phyloP scores from a whole-genome alignment of 768 basidiomycete genomes.

The Leccinellum rugosiceps region DNA sequence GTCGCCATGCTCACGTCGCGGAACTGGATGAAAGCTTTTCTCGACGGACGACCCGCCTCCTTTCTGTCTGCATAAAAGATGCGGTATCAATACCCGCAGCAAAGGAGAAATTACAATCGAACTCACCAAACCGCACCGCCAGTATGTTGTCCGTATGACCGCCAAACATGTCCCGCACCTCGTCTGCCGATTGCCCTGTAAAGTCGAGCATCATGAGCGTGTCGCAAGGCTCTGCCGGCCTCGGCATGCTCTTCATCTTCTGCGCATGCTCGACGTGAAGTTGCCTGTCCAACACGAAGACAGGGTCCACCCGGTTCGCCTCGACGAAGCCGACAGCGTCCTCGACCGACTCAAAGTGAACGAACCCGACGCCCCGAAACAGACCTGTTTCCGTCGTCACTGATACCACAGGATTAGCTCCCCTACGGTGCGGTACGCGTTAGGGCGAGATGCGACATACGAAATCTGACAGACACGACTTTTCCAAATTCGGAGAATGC shows the following conservation, averaged over 20 bases:
- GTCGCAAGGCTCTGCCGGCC: slow-evolving; percentile 23
- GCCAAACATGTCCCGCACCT: slow-evolving; percentile 28
- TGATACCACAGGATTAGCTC: slow-evolving; percentile 2
- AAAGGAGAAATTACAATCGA: neutral
- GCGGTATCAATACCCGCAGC: neutral
- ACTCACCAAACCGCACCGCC: slow-evolving; percentile 33
- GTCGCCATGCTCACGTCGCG: slow-evolving; percentile 41
- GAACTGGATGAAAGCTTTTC: slow-evolving; percentile 55
- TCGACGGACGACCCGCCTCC: slow-evolving; percentile 29
- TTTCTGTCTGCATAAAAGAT: slow-evolving; percentile 32
- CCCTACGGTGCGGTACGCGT: neutral
- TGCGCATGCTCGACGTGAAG: slow-evolving; percentile 41
- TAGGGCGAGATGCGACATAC: slow-evolving; percentile 32
- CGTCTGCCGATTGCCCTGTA: slow-evolving; percentile 18
- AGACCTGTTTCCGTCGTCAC: slow-evolving; percentile 34
- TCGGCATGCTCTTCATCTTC: neutral
- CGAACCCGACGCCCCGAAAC: slow-evolving; percentile 43
- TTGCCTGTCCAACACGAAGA: slow-evolving; percentile 48
- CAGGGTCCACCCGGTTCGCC: slow-evolving; percentile 40
- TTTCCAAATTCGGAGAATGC: slow-evolving; percentile 44
- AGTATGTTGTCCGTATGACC: slow-evolving; percentile 7
- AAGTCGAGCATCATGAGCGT: slow-evolving; percentile 33
- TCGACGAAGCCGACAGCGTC: slow-evolving; percentile 38
- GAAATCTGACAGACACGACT: slow-evolving; percentile 36
- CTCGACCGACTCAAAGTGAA: slow-evolving; percentile 38